Base-by-base conservation (phyloP, 768 basidiomycete genomes). In the Hypsizygus marmoreus region DNA sequence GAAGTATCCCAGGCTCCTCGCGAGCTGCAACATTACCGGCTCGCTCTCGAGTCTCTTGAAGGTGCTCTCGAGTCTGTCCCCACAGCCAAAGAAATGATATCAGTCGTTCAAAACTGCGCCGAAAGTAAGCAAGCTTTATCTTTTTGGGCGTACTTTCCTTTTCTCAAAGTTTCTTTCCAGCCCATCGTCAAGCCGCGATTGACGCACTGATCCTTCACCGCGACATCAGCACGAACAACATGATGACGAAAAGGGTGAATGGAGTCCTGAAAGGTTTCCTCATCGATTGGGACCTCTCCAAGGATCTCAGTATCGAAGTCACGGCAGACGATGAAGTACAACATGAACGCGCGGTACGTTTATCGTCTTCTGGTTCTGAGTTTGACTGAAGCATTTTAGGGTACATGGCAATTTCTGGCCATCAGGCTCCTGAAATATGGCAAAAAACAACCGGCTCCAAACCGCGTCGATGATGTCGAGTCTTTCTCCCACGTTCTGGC, bases 241-340 rank as follows among this genome's bases (percentile, higher is more conserved):
- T 39, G 45, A 16, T 3, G 7, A 37, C n/a, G 2, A 22, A 26
- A 7, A 16, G 13, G 11, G 28, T 20, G 9, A 16, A 41, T 30
- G 40, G 20, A 5, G 19, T 30, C 20, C 6, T 38, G 11, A 16
- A 32, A 7, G 45, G 45, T 14, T 40, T 38, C 19, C 29, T 46
- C 19, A 40, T 40, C 23, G 45, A 46, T 25, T 39, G 45, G 45
- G 45, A 40, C 17, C 32, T 46, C 8, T 32, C 29, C 17, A 20
- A 32, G n/a, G 37, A 46, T 26, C 19, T 43, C 11, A 7, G n/a
- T n/a, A n/a, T n/a, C n/a, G n/a, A n/a, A n/a, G n/a, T 22, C 19
- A n/a, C 20, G 35, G 2, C 9, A 16, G 16, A 19, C 7, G 29
- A 5, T 19, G 45, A 6, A 43, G 42, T 31, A 17, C 45, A 40